Percentiles rank a stretch among this genome's conserved stretches.
Conservation (phyloP, 2,329 filamentous ascomycete species). For the Hypoxylon sp. region DNA sequence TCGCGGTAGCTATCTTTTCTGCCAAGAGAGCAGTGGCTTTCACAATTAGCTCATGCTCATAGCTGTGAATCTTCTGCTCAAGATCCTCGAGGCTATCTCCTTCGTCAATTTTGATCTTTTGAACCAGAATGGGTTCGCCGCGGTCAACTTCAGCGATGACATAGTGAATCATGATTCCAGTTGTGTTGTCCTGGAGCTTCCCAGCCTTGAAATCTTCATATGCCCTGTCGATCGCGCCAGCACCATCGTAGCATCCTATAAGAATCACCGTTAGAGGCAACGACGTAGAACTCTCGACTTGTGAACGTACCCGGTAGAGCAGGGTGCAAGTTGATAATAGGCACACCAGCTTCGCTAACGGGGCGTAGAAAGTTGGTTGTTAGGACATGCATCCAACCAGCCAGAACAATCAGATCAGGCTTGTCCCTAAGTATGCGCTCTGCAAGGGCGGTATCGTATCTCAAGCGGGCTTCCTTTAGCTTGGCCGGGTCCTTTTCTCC, state of each 20-base stretch:
- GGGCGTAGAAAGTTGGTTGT: constrained; percentile 76
- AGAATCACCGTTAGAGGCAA: constrained; percentile 47
- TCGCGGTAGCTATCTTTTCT: constrained; percentile 43
- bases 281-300: constrained; percentile 2
- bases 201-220: constrained; percentile 69
- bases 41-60: constrained; percentile 76
- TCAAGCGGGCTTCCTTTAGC: constrained; percentile 68
- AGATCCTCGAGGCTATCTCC: constrained; percentile 69
- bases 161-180: constrained; percentile 81
- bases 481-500: constrained; percentile 69
- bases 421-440: constrained; percentile 70
- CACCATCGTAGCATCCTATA: constrained; percentile 73
- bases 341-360: constrained; percentile 69
- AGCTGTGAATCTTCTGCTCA: constrained; percentile 71
- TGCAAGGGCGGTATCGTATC: constrained; percentile 82
- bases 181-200: constrained; percentile 71
- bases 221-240: constrained; percentile 76
- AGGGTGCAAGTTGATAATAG: constrained; percentile 86
- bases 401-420: constrained; percentile 82
- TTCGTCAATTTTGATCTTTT: constrained; percentile 69
- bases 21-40: constrained; percentile 64
- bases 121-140: constrained; percentile 72
- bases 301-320: constrained; percentile 60
- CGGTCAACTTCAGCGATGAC: constrained; percentile 77
- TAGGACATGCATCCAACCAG: constrained; percentile 90